A percentile compares a stretch with the other conserved stretches of the same genome.
phyloP scores from a whole-genome alignment of 2,329 filamentous ascomycete species.

The Xylaria sp. region DNA sequence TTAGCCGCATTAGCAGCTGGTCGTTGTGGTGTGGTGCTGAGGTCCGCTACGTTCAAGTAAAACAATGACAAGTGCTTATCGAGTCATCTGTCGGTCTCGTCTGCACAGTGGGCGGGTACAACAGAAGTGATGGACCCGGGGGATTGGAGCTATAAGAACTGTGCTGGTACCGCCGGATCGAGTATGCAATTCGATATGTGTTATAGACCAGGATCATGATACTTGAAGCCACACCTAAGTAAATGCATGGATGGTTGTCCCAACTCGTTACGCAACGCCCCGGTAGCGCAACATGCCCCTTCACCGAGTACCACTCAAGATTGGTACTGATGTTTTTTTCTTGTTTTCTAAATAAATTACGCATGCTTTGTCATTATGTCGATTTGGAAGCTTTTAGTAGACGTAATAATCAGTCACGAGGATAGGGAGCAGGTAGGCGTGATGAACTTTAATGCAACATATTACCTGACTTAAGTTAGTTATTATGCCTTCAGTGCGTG shows the following conservation, averaged over 20 bases:
- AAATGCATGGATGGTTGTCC: slow-evolving; percentile 19
- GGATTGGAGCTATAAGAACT: slow-evolving; percentile 34
- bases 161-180: slow-evolving; percentile 29
- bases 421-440: not conserved
- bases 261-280: slow-evolving; percentile 18
- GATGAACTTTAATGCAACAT: not conserved
- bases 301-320: slow-evolving; percentile 27
- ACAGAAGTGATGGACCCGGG: slow-evolving; percentile 34
- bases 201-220: slow-evolving; percentile 29
- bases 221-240: slow-evolving; percentile 21
- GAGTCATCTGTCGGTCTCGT: slow-evolving; percentile 32
- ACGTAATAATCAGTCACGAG: slow-evolving; percentile 26
- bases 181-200: slow-evolving; percentile 28
- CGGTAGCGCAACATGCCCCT: slow-evolving; percentile 19
- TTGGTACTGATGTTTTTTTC: slow-evolving; percentile 13
- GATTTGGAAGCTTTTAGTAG: not conserved
- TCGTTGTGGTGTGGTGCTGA: slow-evolving; percentile 2
- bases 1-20: slow-evolving; percentile 15
- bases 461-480: not conserved
- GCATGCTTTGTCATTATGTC: slow-evolving; percentile 31
- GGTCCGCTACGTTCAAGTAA: slow-evolving; percentile 13
- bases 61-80: slow-evolving; percentile 29
- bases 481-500: not conserved
- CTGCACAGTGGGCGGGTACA: slow-evolving; percentile 27
- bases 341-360: slow-evolving; percentile 28